Evolutionary conservation across 179 eudicot genomes (phyloP).

Genomic region (Silene noctiflora): DNA sequence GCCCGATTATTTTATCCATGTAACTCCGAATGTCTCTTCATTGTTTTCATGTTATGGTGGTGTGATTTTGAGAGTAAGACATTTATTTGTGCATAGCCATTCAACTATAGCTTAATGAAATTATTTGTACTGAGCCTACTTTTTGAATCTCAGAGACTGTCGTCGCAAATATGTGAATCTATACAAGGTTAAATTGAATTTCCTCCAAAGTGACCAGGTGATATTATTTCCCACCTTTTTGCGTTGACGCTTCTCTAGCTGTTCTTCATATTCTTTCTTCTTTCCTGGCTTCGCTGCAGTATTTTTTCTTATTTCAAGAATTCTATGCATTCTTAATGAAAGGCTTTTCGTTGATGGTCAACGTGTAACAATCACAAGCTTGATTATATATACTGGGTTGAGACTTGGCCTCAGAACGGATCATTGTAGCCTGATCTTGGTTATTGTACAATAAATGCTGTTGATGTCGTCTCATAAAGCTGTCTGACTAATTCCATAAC

Average conservation of each 20-base stretch:
- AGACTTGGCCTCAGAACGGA: background rate
- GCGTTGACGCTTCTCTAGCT: background rate
- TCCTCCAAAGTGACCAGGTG: conserved; percentile 84
- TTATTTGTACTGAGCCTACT: conserved; percentile 19
- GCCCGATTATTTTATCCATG: background rate
- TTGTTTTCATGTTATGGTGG: background rate
- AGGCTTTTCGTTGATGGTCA: background rate
- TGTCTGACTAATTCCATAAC: background rate
- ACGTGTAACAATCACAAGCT: background rate
- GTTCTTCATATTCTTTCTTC: background rate
- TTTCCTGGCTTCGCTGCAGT: background rate
- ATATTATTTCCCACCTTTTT: conserved; percentile 18
- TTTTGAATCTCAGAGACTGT: conserved; percentile 40
- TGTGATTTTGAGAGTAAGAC: background rate
- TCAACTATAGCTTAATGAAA: background rate
- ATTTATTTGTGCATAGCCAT: background rate
- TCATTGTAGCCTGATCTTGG: background rate
- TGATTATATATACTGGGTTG: background rate
- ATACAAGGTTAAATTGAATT: conserved; percentile 75
- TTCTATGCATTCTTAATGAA: background rate
- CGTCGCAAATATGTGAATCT: conserved; percentile 86
- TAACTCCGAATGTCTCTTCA: background rate
- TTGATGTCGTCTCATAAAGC: background rate
- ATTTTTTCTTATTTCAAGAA: background rate
- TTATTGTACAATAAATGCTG: background rate